Conservation (phyloP, 2,329 filamentous ascomycete species). For the Fusarium humuli region DNA sequence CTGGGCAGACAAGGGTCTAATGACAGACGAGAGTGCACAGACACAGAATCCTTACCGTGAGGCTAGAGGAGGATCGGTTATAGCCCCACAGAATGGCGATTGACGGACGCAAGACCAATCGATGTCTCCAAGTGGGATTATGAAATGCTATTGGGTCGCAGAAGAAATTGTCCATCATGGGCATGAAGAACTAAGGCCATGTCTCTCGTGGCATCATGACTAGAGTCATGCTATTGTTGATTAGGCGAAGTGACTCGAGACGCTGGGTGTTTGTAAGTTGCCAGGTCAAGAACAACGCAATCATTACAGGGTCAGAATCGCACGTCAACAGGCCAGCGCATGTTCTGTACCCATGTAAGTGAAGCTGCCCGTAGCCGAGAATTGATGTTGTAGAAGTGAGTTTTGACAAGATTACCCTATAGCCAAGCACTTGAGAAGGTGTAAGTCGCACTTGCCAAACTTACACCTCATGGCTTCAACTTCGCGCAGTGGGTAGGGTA, state of each 20-base stretch:
- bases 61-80: slow-evolving; percentile 35
- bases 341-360: slow-evolving; percentile 5
- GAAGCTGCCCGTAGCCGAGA: slow-evolving; percentile 10
- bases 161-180: slow-evolving; percentile 40
- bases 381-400: neutral
- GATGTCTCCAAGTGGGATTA: slow-evolving; percentile 27
- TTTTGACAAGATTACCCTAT: slow-evolving; percentile 26
- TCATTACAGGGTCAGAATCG: neutral
- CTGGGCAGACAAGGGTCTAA: slow-evolving; percentile 21
- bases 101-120: slow-evolving; percentile 48
- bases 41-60: slow-evolving; percentile 19
- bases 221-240: slow-evolving; percentile 1
- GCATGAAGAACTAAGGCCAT: slow-evolving; percentile 12
- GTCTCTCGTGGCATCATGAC: slow-evolving; percentile 7
- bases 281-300: neutral
- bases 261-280: neutral
- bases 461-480: neutral
- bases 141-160: slow-evolving; percentile 44
- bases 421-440: neutral
- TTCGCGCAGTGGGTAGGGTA: neutral
- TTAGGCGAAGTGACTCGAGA: slow-evolving; percentile 15
- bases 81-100: slow-evolving; percentile 46
- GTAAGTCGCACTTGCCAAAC: slow-evolving; percentile 1
- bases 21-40: slow-evolving; percentile 18
- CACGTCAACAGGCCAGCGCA: slow-evolving; percentile 5